These are phyloP conservation scores for Plasmodium relictum DNA, from an alignment of 169 alveolate species.

Conservation along the genomic window DNA sequence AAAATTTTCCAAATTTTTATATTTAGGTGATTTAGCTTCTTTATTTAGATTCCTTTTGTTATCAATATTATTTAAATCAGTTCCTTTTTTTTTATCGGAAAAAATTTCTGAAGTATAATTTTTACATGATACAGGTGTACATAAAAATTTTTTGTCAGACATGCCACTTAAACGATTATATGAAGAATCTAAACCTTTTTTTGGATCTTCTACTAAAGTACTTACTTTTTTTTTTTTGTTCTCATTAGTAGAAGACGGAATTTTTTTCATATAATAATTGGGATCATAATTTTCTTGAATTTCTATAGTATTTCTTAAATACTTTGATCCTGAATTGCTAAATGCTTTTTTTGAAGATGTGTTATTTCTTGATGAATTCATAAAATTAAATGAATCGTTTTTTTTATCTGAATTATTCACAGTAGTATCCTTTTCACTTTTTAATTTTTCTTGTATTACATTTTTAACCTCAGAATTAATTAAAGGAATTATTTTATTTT, in stretches of 20 bases:
- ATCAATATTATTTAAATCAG: not conserved
- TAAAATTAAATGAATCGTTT: not conserved
- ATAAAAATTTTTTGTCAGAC: conserved; percentile 8
- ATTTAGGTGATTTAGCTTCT: not conserved
- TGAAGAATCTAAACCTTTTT: not conserved
- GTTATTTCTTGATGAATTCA: not conserved
- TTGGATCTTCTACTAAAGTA: not conserved
- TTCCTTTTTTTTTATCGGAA: not conserved
- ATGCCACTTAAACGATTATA: not conserved
- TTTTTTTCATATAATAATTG: conserved; percentile 4
- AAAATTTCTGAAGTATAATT: not conserved
- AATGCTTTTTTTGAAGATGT: not conserved
- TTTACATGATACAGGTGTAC: not conserved
- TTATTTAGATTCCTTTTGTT: not conserved
- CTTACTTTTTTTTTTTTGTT: not conserved
- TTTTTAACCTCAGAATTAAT: not conserved
- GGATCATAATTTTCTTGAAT: conserved; percentile 5
- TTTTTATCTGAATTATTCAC: conserved; percentile 1
- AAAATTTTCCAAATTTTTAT: not conserved
- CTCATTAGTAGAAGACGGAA: not conserved
- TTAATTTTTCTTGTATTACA: not conserved
- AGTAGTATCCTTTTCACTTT: not conserved
- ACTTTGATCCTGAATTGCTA: not conserved
- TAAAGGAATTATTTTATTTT: not conserved
- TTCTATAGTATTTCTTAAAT: not conserved